Conservation (phyloP, 1,284 basidiomycete genomes). For the Moesziomyces parantarcticus region DNA sequence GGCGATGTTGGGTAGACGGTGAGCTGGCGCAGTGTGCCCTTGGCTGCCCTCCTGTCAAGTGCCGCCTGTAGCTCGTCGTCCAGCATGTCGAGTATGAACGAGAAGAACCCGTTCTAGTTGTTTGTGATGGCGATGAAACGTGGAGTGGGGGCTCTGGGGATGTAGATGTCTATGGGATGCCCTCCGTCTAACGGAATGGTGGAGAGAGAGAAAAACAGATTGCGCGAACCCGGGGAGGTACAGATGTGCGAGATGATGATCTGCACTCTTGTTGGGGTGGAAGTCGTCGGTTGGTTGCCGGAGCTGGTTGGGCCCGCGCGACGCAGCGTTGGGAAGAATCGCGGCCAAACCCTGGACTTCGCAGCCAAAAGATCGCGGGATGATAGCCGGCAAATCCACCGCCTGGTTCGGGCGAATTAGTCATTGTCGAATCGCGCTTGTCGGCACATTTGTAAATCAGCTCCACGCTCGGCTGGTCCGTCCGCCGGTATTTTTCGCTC, state of each 20-base stretch:
- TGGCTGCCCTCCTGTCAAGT: conserved; percentile 48
- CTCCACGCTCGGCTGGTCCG: background rate
- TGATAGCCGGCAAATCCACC: background rate
- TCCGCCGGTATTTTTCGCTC: background rate
- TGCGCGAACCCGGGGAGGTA: background rate
- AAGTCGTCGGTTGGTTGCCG: background rate
- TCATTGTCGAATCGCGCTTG: background rate
- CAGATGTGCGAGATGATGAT: background rate
- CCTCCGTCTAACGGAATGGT: too few relatives aligned
- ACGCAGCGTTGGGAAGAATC: background rate
- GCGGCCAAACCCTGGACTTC: background rate
- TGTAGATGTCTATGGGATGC: too few relatives aligned
- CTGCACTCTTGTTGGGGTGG: background rate
- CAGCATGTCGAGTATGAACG: conserved; percentile 31
- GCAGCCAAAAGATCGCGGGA: background rate
- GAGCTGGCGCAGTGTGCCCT: conserved; percentile 58
- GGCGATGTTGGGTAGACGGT: conserved; percentile 34
- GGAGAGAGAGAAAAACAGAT: too few relatives aligned
- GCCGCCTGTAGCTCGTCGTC: conserved; percentile 52
- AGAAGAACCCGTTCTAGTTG: background rate
- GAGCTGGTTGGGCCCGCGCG: too few relatives aligned
- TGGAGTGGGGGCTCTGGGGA: background rate
- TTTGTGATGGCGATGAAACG: too few relatives aligned
- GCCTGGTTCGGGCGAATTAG: too few relatives aligned
- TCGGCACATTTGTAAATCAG: background rate